Evolutionary conservation across 164 flowering plant genomes (phyloP), one percentile per base, ranked within the genome.

Genomic region (Buxus sempervirens): DNA sequence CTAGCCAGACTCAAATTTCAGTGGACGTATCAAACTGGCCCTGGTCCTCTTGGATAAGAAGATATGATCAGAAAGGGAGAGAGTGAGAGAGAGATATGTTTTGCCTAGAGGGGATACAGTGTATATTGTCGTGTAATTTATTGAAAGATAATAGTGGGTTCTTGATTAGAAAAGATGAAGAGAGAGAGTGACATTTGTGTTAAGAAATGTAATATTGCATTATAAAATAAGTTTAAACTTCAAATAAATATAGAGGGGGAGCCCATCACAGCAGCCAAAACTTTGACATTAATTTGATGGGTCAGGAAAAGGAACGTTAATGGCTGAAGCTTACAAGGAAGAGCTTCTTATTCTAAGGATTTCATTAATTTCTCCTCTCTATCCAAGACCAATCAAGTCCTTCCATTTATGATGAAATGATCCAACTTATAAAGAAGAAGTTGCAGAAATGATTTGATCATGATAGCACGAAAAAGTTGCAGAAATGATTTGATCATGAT

Each of bases 401-500:
- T 5, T 4, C 51, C 51, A 45, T 45, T 15, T 45, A 45, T 45
- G 51, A 15, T 45, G 9, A 45, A 5, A 45, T 45, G 18, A 45
- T 41, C 45, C 45, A 41, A 41, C 45, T 41, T 41, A 41, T 5
- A 41, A 41, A 41, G 45, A 61, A 54, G 28, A 10, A 12, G 15
- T 4, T 54, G 20, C 21, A 20, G 3, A 38, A 19, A 16, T 18
- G 15, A 19, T 12, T 14, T 42, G 16, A 9, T 21, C 24, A 19
- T 42, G 20, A 36, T 32, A 58, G 64, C 14, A 10, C 36, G 63
- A 38, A 41, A 19, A 32, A 64, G 55, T 69, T 38, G 66, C 58
- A 22, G 24, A 58, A 75, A 80, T 81, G 82, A 82, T 81, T 75
- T 79, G 75, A 58, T 64, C 66, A 78, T 80, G 74, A 76, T 80